Evolutionary conservation across 1,284 basidiomycete genomes (phyloP).

Genomic region (Papiliotrema nemorosa): DNA sequence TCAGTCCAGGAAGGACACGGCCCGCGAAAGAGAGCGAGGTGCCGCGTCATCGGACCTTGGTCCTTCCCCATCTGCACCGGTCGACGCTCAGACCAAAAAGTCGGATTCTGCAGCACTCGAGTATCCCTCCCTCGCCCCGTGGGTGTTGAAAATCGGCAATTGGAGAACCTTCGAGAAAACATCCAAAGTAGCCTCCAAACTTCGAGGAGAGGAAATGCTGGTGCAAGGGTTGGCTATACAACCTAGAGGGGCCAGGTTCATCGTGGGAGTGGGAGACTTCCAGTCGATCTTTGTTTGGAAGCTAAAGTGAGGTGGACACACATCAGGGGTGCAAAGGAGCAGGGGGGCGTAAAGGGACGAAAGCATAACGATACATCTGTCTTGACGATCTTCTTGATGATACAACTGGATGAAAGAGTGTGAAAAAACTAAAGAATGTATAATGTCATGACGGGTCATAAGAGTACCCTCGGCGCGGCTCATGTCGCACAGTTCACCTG

Average conservation of each 20-base stretch:
- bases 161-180: neutral
- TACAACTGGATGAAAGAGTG: no score
- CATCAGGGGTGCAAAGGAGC: no score
- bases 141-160: neutral
- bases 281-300: slow-evolving; percentile 21
- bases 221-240: slow-evolving; percentile 19
- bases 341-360: neutral
- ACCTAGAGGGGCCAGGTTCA: slow-evolving; percentile 28
- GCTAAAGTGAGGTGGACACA: no score
- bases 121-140: slow-evolving; percentile 1
- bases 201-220: slow-evolving; percentile 1
- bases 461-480: no score
- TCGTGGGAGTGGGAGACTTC: slow-evolving; percentile 22
- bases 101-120: neutral
- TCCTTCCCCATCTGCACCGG: neutral
- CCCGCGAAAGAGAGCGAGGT: neutral
- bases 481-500: no score
- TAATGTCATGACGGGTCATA: no score
- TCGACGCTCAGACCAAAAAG: neutral
- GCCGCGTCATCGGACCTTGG: neutral
- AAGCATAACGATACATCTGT: neutral
- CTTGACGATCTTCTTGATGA: no score
- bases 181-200: neutral
- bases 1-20: neutral
- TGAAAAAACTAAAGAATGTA: no score